Percentiles rank a stretch among this genome's conserved stretches.
Evolutionary conservation across 2,329 filamentous ascomycete genomes (phyloP).

Genomic region (Thyridium curvatum): DNA sequence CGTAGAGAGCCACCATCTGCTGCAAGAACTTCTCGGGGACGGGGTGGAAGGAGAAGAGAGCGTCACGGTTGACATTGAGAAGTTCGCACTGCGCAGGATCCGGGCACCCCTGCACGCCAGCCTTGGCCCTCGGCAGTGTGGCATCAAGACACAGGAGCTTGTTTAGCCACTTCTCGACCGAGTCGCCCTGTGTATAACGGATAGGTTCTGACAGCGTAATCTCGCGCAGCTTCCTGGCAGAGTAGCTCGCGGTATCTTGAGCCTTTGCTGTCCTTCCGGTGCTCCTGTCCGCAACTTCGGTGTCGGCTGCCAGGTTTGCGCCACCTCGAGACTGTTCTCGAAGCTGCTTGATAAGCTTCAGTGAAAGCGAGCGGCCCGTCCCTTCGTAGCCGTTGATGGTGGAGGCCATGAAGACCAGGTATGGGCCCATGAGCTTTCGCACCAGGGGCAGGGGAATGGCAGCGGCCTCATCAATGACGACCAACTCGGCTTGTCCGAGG

Average conservation of each 20-base stretch:
- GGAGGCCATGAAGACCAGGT: conserved; percentile 97
- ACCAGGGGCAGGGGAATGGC: conserved; percentile 93
- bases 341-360: conserved; percentile 96
- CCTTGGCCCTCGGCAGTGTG: conserved; percentile 72
- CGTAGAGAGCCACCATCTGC: conserved; percentile 96
- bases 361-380: conserved; percentile 85
- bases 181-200: conserved; percentile 83
- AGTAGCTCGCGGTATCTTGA: conserved; percentile 48
- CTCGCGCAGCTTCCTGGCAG: conserved; percentile 78
- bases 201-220: conserved; percentile 93
- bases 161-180: conserved; percentile 95
- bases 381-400: conserved; percentile 99
- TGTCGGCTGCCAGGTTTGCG: conserved; percentile 30
- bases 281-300: conserved; percentile 66
- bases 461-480: conserved; percentile 96
- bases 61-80: conserved; percentile 91
- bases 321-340: conserved; percentile 80
- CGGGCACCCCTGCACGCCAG: conserved; percentile 71
- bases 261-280: conserved; percentile 69
- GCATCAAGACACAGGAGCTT: conserved; percentile 89
- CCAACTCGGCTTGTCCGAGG: conserved; percentile 85
- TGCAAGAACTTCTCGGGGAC: conserved; percentile 96
- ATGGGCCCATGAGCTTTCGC: conserved; percentile 89
- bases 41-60: conserved; percentile 94
- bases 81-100: conserved; percentile 90